These are phyloP conservation scores for Lathyrus oleraceus DNA, from an alignment of 306 rosid species.

Conservation along the genomic window DNA sequence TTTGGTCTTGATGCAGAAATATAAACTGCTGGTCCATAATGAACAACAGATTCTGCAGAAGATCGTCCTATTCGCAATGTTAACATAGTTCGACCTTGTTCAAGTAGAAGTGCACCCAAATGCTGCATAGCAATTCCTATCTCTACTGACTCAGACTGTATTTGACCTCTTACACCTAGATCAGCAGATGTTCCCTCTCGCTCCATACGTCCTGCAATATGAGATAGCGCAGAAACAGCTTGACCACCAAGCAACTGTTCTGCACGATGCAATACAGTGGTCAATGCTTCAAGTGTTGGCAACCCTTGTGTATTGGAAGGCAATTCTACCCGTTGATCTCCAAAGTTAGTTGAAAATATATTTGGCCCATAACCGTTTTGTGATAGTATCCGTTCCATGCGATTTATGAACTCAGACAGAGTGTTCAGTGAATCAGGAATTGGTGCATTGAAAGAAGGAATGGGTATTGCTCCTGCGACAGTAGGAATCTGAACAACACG, in stretches of 20 bases:
- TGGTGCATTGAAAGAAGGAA: slow-evolving; percentile 74
- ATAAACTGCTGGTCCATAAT: slow-evolving; percentile 96
- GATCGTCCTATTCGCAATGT: slow-evolving; percentile 87
- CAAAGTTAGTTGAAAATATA: slow-evolving; percentile 57
- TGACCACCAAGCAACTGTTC: too few relatives aligned
- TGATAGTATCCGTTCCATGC: slow-evolving; percentile 71
- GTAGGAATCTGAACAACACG: slow-evolving; percentile 71
- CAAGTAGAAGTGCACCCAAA: too few relatives aligned
- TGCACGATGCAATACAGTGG: too few relatives aligned
- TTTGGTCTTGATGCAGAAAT: slow-evolving; percentile 93
- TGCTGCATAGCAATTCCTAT: too few relatives aligned
- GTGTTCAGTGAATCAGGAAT: slow-evolving; percentile 83
- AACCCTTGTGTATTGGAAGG: too few relatives aligned
- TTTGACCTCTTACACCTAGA: too few relatives aligned
- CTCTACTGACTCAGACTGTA: too few relatives aligned
- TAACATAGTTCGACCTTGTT: slow-evolving; percentile 94
- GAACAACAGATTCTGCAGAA: slow-evolving; percentile 71
- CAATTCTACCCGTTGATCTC: too few relatives aligned
- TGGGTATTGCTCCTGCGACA: slow-evolving; percentile 62
- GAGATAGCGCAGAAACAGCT: too few relatives aligned
- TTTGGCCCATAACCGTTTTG: slow-evolving; percentile 58
- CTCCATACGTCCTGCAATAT: too few relatives aligned
- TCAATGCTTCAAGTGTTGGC: too few relatives aligned
- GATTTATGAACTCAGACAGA: slow-evolving; percentile 76
- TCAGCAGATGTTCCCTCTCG: too few relatives aligned